Conservation (phyloP, 2,329 filamentous ascomycete species). For the Monosporascus sp. region DNA sequence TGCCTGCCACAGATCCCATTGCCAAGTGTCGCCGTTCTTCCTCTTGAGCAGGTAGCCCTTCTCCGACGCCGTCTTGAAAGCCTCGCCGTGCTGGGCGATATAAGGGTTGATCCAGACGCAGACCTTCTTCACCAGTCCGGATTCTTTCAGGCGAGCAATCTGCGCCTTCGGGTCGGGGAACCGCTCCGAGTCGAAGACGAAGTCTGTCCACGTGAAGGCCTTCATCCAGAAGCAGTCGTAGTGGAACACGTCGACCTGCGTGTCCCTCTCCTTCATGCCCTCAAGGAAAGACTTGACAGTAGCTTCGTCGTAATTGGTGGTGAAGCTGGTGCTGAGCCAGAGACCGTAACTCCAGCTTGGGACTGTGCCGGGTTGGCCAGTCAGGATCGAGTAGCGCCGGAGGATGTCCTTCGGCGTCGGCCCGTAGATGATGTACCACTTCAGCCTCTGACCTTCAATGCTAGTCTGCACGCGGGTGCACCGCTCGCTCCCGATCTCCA, state of each 20-base stretch:
- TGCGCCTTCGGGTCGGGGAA: constrained; percentile 65
- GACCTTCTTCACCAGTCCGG: constrained; percentile 56
- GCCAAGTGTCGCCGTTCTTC: constrained; percentile 64
- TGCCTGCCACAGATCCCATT: constrained; percentile 73
- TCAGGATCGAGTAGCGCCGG: constrained; percentile 60
- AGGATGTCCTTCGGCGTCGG: constrained; percentile 67
- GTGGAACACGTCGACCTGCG: constrained; percentile 67
- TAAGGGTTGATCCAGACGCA: constrained; percentile 77
- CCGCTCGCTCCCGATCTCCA: constrained; percentile 71
- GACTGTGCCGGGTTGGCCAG: constrained; percentile 57
- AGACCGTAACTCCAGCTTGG: constrained; percentile 72
- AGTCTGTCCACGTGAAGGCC: constrained; percentile 70
- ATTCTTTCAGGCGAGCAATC: constrained; percentile 58
- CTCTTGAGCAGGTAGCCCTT: constrained; percentile 66
- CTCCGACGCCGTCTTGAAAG: constrained; percentile 58
- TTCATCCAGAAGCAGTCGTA: constrained; percentile 77
- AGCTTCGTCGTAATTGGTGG: constrained; percentile 64
- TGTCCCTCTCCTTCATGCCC: constrained; percentile 60
- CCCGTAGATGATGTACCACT: constrained; percentile 71
- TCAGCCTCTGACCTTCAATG: constrained; percentile 62
- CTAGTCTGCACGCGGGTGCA: constrained; percentile 64
- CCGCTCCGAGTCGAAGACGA: constrained; percentile 61
- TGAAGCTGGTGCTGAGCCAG: constrained; percentile 73
- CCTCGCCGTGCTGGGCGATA: constrained; percentile 61
- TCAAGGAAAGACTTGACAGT: constrained; percentile 64